Evolutionary conservation across 768 basidiomycete species (phyloP).

Genomic region (Rhodotorula sphaerocarpa): DNA sequence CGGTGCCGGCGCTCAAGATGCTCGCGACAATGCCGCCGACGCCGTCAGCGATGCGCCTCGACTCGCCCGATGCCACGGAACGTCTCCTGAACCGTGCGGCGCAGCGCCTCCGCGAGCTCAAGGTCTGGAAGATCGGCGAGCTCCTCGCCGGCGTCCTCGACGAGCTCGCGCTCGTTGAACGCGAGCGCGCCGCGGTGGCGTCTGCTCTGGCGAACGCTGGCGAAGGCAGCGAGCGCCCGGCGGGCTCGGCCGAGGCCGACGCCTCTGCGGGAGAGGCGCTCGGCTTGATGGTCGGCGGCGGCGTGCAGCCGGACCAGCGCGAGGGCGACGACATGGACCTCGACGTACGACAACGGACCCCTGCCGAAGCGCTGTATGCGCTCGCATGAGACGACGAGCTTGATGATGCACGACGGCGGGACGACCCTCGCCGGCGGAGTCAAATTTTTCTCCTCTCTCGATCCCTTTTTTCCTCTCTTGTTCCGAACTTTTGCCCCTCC

Average conservation of each 20-base stretch:
- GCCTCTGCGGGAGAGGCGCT: not conserved
- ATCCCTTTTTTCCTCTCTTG: not conserved
- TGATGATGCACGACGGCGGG: not conserved
- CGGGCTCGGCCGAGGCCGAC: not conserved
- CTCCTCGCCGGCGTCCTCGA: constrained; percentile 18
- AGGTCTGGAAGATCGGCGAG: constrained; percentile 31
- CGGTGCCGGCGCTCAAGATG: not conserved
- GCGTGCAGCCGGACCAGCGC: not conserved
- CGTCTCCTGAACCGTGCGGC: not conserved
- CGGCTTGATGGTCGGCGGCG: too few relatives aligned
- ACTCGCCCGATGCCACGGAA: not conserved
- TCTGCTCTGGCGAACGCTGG: not conserved
- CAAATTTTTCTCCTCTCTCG: too few relatives aligned
- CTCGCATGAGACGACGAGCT: not conserved
- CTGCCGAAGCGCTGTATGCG: too few relatives aligned
- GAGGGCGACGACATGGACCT: not conserved
- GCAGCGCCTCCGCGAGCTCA: constrained; percentile 4
- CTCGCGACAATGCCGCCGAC: not conserved
- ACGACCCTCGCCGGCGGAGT: not conserved
- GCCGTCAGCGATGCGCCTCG: not conserved
- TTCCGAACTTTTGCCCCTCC: not conserved
- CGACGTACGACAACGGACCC: too few relatives aligned
- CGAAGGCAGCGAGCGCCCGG: not conserved
- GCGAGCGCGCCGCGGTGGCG: not conserved
- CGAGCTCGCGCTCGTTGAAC: constrained; percentile 13